Percentiles rank a stretch among this genome's conserved stretches.
phyloP scores from a whole-genome alignment of 768 basidiomycete genomes.

The Hygrophorus russula region DNA sequence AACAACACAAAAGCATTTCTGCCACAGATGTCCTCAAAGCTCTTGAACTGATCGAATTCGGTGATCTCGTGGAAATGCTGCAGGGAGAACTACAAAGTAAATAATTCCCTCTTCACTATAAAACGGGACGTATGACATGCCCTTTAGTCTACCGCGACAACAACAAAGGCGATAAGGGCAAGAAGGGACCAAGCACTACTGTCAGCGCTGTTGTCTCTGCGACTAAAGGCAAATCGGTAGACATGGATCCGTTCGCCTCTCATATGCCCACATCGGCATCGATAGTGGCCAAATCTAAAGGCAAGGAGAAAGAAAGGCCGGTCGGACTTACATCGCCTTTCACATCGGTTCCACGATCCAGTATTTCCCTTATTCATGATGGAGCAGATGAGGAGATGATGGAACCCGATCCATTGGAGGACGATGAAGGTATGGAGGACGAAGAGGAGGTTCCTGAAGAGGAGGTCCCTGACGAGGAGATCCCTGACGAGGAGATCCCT shows the following conservation, averaged over 20 bases:
- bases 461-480: slow-evolving; percentile 11
- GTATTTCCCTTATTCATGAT: background rate
- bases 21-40: slow-evolving; percentile 87
- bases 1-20: slow-evolving; percentile 81
- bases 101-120: slow-evolving; percentile 9
- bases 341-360: slow-evolving; percentile 18
- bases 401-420: slow-evolving; percentile 14
- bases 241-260: background rate
- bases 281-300: slow-evolving; percentile 13
- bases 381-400: slow-evolving; percentile 1
- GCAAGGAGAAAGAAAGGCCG: slow-evolving; percentile 29
- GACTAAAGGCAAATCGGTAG: slow-evolving; percentile 1
- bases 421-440: slow-evolving; percentile 12
- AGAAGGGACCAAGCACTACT: slow-evolving; percentile 20
- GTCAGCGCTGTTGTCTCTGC: background rate
- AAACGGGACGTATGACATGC: background rate
- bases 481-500: slow-evolving; percentile 21
- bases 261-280: slow-evolving; percentile 10
- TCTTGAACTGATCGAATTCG: slow-evolving; percentile 67
- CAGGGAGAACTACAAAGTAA: slow-evolving; percentile 55
- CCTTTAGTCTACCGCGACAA: slow-evolving; percentile 52
- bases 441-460: slow-evolving; percentile 9
- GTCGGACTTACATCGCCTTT: slow-evolving; percentile 18
- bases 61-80: slow-evolving; percentile 53
- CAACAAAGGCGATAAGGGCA: slow-evolving; percentile 50